Evolutionary conservation across 495 filamentous ascomycete genomes (phyloP).

Genomic region (Umbilicaria muhlenbergii): DNA sequence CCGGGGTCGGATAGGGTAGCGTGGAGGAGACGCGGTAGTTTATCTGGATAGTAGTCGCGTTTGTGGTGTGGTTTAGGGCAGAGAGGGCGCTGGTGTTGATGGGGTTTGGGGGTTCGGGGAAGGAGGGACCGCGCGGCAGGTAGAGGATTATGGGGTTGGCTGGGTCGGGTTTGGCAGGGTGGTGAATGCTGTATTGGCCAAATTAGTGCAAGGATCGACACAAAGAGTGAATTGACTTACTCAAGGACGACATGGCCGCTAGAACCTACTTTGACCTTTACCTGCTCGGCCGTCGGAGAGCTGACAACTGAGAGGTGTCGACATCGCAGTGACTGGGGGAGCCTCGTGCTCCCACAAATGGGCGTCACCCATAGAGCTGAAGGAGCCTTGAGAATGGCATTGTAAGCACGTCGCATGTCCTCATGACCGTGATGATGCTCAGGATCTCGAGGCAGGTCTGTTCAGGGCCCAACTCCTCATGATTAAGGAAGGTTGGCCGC

Average conservation of each 20-base stretch:
- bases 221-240: not conserved
- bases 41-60: constrained; percentile 18
- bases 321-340: not conserved
- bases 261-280: constrained; percentile 2
- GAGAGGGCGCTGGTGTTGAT: constrained; percentile 3
- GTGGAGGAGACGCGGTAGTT: constrained; percentile 18
- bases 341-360: not conserved
- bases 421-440: no score
- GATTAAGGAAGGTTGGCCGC: not conserved
- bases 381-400: not conserved
- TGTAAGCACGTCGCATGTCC: not conserved
- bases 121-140: constrained; percentile 15
- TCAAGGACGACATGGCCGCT: constrained; percentile 1
- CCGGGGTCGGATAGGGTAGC: constrained; percentile 20
- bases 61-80: constrained; percentile 7
- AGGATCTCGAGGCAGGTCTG: no score
- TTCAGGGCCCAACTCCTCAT: not conserved
- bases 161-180: constrained; percentile 6
- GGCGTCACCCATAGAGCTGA: not conserved
- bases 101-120: constrained; percentile 3
- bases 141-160: constrained; percentile 18
- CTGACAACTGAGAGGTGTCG: not conserved
- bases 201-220: not conserved
- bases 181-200: constrained; percentile 2
- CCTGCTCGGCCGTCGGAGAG: not conserved